These are phyloP conservation scores for Anastatica hierochuntica DNA, from an alignment of 345 rosid species.

Conservation along the genomic window DNA sequence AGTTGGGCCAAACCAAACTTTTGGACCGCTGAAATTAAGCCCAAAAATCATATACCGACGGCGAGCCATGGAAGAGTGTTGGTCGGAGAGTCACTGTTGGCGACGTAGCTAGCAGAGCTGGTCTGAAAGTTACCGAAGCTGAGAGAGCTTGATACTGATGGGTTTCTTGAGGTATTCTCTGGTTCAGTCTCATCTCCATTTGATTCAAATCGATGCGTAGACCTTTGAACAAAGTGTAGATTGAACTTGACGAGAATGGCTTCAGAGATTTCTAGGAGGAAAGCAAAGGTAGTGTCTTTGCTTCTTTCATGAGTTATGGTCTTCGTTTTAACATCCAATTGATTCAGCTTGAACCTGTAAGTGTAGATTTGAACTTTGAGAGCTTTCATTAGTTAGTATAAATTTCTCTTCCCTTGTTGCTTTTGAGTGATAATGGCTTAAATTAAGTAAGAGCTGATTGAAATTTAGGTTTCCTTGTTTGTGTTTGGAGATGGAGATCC, in stretches of 20 bases:
- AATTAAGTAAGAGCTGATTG: conserved; percentile 1
- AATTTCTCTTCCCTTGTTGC: too few species aligned
- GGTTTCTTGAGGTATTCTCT: conserved; percentile 74
- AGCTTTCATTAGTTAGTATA: too few species aligned
- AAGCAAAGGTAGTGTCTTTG: conserved; percentile 57
- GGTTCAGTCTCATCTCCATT: not conserved
- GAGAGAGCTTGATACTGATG: conserved; percentile 88
- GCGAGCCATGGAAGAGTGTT: conserved; percentile 65
- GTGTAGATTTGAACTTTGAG: conserved; percentile 16
- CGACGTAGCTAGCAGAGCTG: conserved; percentile 74
- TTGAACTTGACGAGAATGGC: too few species aligned
- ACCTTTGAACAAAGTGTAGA: not conserved
- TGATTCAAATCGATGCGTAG: not conserved
- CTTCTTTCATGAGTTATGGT: too few species aligned
- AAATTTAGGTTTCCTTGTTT: conserved; percentile 90
- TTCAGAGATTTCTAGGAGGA: too few species aligned
- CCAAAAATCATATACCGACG: too few species aligned
- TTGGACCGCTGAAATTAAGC: too few species aligned
- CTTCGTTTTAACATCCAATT: too few species aligned
- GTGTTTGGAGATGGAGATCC: conserved; percentile 99
- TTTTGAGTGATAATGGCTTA: conserved; percentile 12
- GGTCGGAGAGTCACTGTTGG: conserved; percentile 83
- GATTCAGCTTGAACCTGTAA: conserved; percentile 91
- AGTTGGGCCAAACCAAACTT: too few species aligned
- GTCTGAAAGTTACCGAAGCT: conserved; percentile 69